Evolutionary conservation across 2,329 filamentous ascomycete genomes (phyloP), one percentile per base, ranked within the genome.

Genomic region (Blastomyces gilchristii): DNA sequence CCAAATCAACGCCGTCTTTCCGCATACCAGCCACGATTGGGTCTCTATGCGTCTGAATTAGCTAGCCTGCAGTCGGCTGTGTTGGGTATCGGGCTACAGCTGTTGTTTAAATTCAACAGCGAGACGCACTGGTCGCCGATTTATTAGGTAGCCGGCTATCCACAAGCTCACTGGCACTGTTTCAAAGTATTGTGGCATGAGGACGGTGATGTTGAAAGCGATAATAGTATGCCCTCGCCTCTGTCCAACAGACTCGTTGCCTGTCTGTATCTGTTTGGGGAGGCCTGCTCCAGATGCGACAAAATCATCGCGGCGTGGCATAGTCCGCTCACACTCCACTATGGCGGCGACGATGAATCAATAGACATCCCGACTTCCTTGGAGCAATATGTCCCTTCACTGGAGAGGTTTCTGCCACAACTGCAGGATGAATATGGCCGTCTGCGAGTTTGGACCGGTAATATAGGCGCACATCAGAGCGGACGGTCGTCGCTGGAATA

Each of bases 391-490:
- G 45, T 52, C 22, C 45, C 43, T 25, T 54, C 28, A 9, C 52
- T 54, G n/a, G 31, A 49, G 16, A 31, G 11, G 11, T 61, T 47
- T 52, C 14, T 65, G 62, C 52, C 52, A n/a, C 31, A n/a, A 37
- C 18, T 37, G 62, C 58, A 61, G 2, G 65, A 67, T 61, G 62
- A 67, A 54, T 39, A 59, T 41, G 65, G 64, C 9, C 61, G 65
- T 12, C 58, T 67, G 37, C 41, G 62, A 41, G 54, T 64, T 14
- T 67, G 65, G 65, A 53, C 65, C 28, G 62, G 41, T 6, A 67
- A 67, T 60, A 64, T 65, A 41, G 64, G 62, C 14, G 65, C 65
- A 22, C 64, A 65, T 16, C 43, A 62, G 22, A 63, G n/a, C 31
- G 60, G 60, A 11, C 43, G 31, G 34, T 50, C 53, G 12, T 67